Evolutionary conservation across 306 rosid species (phyloP).

Genomic region (Crotalaria pallida): DNA sequence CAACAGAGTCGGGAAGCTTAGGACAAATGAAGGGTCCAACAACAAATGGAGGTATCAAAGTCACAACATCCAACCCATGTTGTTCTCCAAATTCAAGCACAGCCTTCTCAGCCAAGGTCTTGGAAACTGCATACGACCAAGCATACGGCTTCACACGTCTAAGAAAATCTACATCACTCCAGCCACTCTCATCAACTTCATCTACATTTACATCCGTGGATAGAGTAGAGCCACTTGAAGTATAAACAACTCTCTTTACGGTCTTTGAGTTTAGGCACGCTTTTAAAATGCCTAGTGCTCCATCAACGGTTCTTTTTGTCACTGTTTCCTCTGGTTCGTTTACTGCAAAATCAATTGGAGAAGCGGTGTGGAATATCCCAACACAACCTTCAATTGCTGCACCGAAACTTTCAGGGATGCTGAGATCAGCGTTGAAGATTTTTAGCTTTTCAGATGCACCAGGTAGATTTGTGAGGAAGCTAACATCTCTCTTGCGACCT

Average conservation of each 20-base stretch:
- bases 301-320: slow-evolving; percentile 38
- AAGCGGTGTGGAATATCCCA: slow-evolving; percentile 53
- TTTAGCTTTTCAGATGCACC: slow-evolving; percentile 46
- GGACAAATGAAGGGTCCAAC: slow-evolving; percentile 55
- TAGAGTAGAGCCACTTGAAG: slow-evolving; percentile 47
- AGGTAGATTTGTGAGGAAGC: slow-evolving; percentile 50
- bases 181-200: slow-evolving; percentile 42
- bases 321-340: slow-evolving; percentile 39
- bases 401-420: slow-evolving; percentile 40
- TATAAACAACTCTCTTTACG: slow-evolving; percentile 54
- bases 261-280: slow-evolving; percentile 39
- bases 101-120: slow-evolving; percentile 47
- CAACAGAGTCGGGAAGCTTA: slow-evolving; percentile 45
- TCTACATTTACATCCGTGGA: neutral
- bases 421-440: slow-evolving; percentile 53
- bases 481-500: slow-evolving; percentile 26
- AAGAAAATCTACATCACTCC: slow-evolving; percentile 46
- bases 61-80: slow-evolving; percentile 50
- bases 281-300: slow-evolving; percentile 44
- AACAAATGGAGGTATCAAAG: slow-evolving; percentile 44
- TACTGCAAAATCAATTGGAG: slow-evolving; percentile 30
- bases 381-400: slow-evolving; percentile 49
- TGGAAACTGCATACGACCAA: slow-evolving; percentile 40
- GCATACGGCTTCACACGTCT: slow-evolving; percentile 14
- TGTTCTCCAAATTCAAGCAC: slow-evolving; percentile 30